Evolutionary conservation across 2,329 filamentous ascomycete species (phyloP), one percentile per base, ranked within the genome.

Genomic region (Aspergillus sp.): DNA sequence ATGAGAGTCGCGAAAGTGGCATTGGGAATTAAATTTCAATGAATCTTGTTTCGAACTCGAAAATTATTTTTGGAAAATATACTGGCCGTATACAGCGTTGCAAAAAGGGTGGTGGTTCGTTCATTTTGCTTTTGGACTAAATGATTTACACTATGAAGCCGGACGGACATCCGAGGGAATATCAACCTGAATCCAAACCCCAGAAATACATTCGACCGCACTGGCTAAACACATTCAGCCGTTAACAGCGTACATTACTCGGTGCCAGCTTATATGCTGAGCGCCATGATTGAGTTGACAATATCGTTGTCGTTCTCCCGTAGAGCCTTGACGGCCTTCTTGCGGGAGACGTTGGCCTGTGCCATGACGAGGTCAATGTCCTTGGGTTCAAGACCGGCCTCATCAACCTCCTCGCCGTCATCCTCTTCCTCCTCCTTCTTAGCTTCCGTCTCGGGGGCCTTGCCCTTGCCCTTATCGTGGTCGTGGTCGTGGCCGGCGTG

Each of bases 281-380:
- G 82, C 68, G 93, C 93, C 95, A 99, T 99, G 83, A 99, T 99
- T 71, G 95, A 97, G 85, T 99, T 99, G 84, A 99, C 95, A 82
- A 99, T 99, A 77, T 99, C 95, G 74, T 98, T 97, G 82, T 98
- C 93, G 76, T 99, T 99, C 84, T 98, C 95, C 84, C 78, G 78
- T 48, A 99, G 85, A 56, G 96, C 95, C 83, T 98, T 99, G 83
- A 99, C 87, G 61, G 95, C 95, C 87, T 98, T 98, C 83, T 96
- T 97, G 78, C 95, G 87, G 70, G 91, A 96, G 71, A 99, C 96
- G 72, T 84, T 95, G 70, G 95, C 95, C 81, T 99, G 93, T 69
- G 90, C 91, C 91, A 98, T 97, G 78, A 99, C 95, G 58, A 99
- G 86, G 81, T 99, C 95, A 73, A 99, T 99, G 78, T 99, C 96